Conservation (phyloP, 331 rosid species). For the Cucumis variabilis region DNA sequence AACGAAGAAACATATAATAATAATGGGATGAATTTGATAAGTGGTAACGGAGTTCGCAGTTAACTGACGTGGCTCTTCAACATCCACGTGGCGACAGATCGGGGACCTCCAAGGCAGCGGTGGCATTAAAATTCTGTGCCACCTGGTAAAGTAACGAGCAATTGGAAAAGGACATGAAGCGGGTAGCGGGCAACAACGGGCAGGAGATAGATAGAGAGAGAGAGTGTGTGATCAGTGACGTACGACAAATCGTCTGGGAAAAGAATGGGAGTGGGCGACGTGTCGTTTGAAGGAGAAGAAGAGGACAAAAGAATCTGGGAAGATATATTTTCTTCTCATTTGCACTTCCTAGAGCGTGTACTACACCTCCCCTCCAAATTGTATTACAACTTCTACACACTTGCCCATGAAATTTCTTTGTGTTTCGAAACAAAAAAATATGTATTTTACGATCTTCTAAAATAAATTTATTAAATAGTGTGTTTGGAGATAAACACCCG, state of each 20-base stretch:
- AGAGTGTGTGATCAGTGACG: background rate
- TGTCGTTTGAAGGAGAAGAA: slow-evolving; percentile 30
- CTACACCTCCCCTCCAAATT: background rate
- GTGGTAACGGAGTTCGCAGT: background rate
- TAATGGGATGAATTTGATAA: too few species aligned
- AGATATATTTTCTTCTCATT: background rate
- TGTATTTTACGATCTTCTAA: too few species aligned
- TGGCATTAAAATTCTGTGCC: background rate
- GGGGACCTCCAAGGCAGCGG: too few species aligned
- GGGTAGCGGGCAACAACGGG: background rate
- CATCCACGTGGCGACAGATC: background rate
- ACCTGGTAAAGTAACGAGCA: slow-evolving; percentile 31
- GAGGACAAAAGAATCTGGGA: slow-evolving; percentile 69
- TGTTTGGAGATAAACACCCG: too few species aligned
- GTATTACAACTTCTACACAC: too few species aligned
- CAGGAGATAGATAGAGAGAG: background rate
- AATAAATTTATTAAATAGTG: too few species aligned
- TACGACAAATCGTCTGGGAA: slow-evolving; percentile 11
- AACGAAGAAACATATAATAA: too few species aligned
- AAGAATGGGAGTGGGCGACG: slow-evolving; percentile 33
- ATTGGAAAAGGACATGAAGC: too few species aligned
- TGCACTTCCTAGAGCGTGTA: background rate
- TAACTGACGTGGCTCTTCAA: background rate
- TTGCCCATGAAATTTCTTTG: too few species aligned
- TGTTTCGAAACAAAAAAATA: too few species aligned